Evolutionary conservation across 805 yeast species (phyloP), one percentile per base, ranked within the genome.

Genomic region (Candida ulmi): DNA sequence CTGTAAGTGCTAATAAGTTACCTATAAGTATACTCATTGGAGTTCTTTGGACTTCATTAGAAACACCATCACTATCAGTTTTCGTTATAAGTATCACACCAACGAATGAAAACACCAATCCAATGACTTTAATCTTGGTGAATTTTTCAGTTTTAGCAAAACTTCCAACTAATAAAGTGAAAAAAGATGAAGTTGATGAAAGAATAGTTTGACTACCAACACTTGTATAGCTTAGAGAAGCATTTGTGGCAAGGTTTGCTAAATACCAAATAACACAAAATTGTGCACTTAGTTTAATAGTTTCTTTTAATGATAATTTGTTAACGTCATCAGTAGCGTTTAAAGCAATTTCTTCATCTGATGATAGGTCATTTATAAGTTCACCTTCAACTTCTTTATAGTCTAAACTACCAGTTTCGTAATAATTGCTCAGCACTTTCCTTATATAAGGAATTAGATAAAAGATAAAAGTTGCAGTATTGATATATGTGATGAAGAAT

Each of bases 181-280:
- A 93, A 57, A 93, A 88, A 8, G 96, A 85, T 5, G 95, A 83
- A 0, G 98, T 90, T 28, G 96, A 84, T 15, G 96, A 84, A 30
- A 93, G 63, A 18, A 93, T 91, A 3, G 98, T 93, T 54, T 95
- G 97, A 12, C 93, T 83, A 2, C 95, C 95, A 17, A 93, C 99
- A 11, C 90, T 80, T 0, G 99, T 93, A 60, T 83, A 93, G 18
- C 83, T 74, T 38, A 93, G 68, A 17, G 95, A 80, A 0, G 95
- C 87, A 61, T 93, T 93, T 25, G 93, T 88, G 40, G 86, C 82
- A 47, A 90, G 70, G 60, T 93, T 93, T 3, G 98, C 95, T 15
- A 80, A 44, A 57, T 87, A 93, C 99, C 99, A 93, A 32, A 93
- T 66, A 3, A 84, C 62, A 46, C 95, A 83, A 59, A 93, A 93